Base-by-base conservation (phyloP, 768 basidiomycete genomes). In the Sarcomyxa edulis region DNA sequence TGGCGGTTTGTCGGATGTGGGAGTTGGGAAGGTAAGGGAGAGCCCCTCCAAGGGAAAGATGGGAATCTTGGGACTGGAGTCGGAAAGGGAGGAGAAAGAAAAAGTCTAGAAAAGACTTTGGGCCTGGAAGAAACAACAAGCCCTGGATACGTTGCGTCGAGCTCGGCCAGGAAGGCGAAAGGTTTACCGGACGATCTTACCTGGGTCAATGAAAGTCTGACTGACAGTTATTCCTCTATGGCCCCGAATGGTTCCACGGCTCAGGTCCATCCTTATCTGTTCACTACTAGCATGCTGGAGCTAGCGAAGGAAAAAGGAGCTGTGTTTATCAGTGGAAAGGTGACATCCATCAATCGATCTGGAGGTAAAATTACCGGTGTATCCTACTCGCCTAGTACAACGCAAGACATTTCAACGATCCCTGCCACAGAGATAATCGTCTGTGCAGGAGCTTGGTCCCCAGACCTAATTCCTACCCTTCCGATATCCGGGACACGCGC, bases 391-490 rank as follows among this genome's bases (percentile, higher is more conserved):
- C 46, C 56, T 32, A 53, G 44, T 2, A 54, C 48, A 9, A 53
- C 56, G 11, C 42, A 46, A 35, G 46, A 51, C 18, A 47, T 44
- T 5, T 55, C 54, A 40, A 58, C 58, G n/a, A 50, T 84, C 12
- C 56, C 68, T 0, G 81, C 84, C 11, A 82, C 83, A 7, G 69
- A 82, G 39, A 75, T 92, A 45, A 65, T 95, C 27, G 57, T 96
- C 35, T 73, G 81, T 27, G 86, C 86, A n/a, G 92, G 92, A 18
- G 84, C 88, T 11, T 96, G 92, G 91, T 86, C 88, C 0, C 68
- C 86, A 6, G 52, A 52, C 7, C 54, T 94, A 41, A 36, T 84
- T 22, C 64, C 72, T 7, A 45, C 59, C 14, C 66, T 86, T 20
- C 79, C 81, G 11, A 69, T 87, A 47, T 51, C 63, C n/a, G 71